Base-by-base conservation (phyloP, 2,329 filamentous ascomycete genomes). In the Fusarium continuum region DNA sequence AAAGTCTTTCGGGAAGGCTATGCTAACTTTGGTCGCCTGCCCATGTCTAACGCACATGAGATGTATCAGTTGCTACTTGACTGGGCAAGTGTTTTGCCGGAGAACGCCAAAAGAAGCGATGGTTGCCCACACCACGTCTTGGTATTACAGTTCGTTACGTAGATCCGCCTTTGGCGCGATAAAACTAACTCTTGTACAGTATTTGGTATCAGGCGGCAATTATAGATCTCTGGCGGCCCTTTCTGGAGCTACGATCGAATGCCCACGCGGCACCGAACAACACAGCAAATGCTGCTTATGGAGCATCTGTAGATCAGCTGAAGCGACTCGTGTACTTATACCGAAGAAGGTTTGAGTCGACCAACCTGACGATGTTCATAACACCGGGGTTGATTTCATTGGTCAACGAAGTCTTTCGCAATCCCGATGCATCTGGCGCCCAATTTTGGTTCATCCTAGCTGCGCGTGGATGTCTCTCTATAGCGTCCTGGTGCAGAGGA, bases 401-500 rank as follows among this genome's bases (percentile, higher is more conserved):
- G 5, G 29, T 61, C 8, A 61, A 61, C 2, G 57, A 61, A 7
- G 9, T 61, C 0, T 61, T 17, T 17, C 48, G 49, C 6, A 35
- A 39, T 2, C 48, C 55, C 0, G 9, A 19, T 4, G 9, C 36
- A 7, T 16, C 57, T 8, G 56, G 55, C 6, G 57, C 57, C 0
- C 41, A 49, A 0, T 61, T 61, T 4, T 55, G 51, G 41, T 61
- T 61, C 23, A 61, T 61, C 0, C 5, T 61, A 1, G 14, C 41
- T 2, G 36, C 56, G 0, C 57, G 57, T 1, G 55, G 55, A 2
- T 61, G 36, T 10, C 1, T 61, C 0, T 61, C 55, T 0, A 17
- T 61, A 8, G 57, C 57, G 11, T 29, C n/a, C 4, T 61, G 57
- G 57, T 61, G 57, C 20, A 61, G 17, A 34, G 55, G 57, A 2